These are phyloP conservation scores for Alternaria rosae DNA, from an alignment of 2,329 filamentous ascomycete species.

Conservation along the genomic window DNA sequence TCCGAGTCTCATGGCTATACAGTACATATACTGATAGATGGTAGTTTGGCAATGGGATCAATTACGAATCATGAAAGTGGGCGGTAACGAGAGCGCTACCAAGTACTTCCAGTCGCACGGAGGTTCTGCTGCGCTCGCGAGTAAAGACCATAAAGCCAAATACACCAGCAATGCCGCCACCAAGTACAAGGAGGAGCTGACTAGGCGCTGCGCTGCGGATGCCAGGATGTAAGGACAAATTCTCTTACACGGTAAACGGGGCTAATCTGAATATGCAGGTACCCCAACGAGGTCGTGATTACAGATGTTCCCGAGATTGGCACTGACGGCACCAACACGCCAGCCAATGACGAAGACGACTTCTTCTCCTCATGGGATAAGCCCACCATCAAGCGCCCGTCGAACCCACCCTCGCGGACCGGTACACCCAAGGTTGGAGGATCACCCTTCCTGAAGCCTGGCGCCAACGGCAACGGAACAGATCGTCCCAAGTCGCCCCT, in stretches of 20 bases:
- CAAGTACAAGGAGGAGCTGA: slow-evolving; percentile 98
- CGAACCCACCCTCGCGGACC: slow-evolving; percentile 89
- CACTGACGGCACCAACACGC: slow-evolving; percentile 73
- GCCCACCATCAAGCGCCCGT: slow-evolving; percentile 93
- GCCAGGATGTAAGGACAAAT: slow-evolving; percentile 74
- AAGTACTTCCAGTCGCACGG: slow-evolving; percentile 99
- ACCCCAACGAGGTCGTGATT: slow-evolving; percentile 84
- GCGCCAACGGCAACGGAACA: slow-evolving; percentile 65
- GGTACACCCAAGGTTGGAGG: slow-evolving; percentile 77
- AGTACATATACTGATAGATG: slow-evolving; percentile 34
- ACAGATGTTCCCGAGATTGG: slow-evolving; percentile 70
- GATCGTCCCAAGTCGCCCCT: slow-evolving; percentile 87
- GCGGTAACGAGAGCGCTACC: slow-evolving; percentile 96
- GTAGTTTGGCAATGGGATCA: slow-evolving; percentile 96
- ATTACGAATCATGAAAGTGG: slow-evolving; percentile 95
- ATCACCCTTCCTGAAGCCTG: slow-evolving; percentile 87
- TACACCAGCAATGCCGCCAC: slow-evolving; percentile 92
- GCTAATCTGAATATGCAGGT: slow-evolving; percentile 61
- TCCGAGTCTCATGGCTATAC: neutral
- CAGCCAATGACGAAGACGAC: slow-evolving; percentile 87
- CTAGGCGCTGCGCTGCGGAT: slow-evolving; percentile 82
- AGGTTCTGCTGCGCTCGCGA: slow-evolving; percentile 89
- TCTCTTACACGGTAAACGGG: neutral
- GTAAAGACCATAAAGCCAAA: slow-evolving; percentile 96
- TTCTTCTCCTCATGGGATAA: slow-evolving; percentile 99